phyloP scores from a whole-genome alignment of 345 rosid species.

The Citrus cavaleriei region DNA sequence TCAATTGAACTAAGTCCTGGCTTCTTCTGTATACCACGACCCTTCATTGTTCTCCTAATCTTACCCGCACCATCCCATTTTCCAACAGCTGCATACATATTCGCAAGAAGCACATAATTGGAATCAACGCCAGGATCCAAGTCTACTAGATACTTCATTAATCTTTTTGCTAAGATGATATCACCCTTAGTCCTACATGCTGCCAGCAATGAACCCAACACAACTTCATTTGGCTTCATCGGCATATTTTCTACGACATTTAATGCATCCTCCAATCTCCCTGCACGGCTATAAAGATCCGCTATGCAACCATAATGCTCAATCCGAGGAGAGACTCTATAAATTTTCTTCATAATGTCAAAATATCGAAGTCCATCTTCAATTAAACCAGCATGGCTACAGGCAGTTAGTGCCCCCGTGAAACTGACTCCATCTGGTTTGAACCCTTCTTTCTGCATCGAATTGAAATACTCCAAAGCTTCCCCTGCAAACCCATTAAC shows the following conservation, averaged over 20 bases:
- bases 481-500: conserved; percentile 52
- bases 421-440: conserved; percentile 68
- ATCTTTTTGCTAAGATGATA: conserved; percentile 50
- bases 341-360: conserved; percentile 44
- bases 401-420: conserved; percentile 68
- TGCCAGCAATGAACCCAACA: conserved; percentile 74
- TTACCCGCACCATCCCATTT: conserved; percentile 73
- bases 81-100: conserved; percentile 66
- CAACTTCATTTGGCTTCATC: conserved; percentile 71
- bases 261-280: conserved; percentile 68
- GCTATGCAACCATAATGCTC: conserved; percentile 89
- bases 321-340: conserved; percentile 54
- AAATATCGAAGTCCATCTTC: conserved; percentile 58
- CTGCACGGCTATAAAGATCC: conserved; percentile 80
- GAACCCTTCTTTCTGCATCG: conserved; percentile 56
- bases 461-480: conserved; percentile 47
- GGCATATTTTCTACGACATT: conserved; percentile 56
- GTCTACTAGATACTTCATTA: conserved; percentile 41
- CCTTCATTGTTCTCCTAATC: conserved; percentile 69
- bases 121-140: conserved; percentile 50
- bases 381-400: conserved; percentile 68
- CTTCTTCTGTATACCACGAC: conserved; percentile 59
- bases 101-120: conserved; percentile 63
- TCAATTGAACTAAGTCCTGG: conserved; percentile 77
- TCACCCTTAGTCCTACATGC: conserved; percentile 59